Base-by-base conservation (phyloP, 1,284 basidiomycete species). In the Apiotrichum siamense region DNA sequence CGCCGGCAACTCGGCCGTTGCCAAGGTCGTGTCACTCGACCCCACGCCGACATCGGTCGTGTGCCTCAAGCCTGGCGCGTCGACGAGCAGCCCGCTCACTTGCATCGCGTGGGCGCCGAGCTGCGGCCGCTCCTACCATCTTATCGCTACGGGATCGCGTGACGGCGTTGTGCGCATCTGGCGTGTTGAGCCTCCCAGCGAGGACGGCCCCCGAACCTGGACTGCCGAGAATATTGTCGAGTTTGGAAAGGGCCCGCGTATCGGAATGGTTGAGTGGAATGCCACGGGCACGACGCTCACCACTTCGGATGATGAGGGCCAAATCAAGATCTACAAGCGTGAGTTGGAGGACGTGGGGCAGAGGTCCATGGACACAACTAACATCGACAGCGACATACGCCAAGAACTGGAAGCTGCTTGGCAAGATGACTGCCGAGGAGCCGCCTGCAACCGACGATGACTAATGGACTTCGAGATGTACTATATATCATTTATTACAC, bases 121-220 rank as follows among this genome's bases (percentile, higher is more conserved):
- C 0, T 93, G 88, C 60, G 92, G 92, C 1, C 80, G 90, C 21
- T 87, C 87, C 1, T 93, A 91, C 72, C 92, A 96, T 65, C 83
- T 94, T 40, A 78, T 96, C 57, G 92, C 92, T 3, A 88, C 89
- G 0, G 92, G 90, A 7, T 79, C 83, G 33, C 78, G 89, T 35
- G 91, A 93, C 65, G 89, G 90, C 0, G 80, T 81, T 36, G 88
- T 94, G 7, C 76, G 89, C 52, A 88, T 97, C 60, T 96, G 90
- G 90, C 83, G 83, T 54, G 76, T 80, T 6, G 57, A 63, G 55
- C 85, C 87, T 1, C 75, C 76, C 1, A 47, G 52, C 20, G 75
- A 49, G 29, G 57, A 58, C 41, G 40, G 36, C 24, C 26, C 40
- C 4, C 20, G n/a, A 6, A 23, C 25, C 15, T 96, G 90, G 91